A percentile compares a stretch with the other conserved stretches of the same genome.
Evolutionary conservation across 768 basidiomycete genomes (phyloP).

Genomic region (Exidia glandulosa): DNA sequence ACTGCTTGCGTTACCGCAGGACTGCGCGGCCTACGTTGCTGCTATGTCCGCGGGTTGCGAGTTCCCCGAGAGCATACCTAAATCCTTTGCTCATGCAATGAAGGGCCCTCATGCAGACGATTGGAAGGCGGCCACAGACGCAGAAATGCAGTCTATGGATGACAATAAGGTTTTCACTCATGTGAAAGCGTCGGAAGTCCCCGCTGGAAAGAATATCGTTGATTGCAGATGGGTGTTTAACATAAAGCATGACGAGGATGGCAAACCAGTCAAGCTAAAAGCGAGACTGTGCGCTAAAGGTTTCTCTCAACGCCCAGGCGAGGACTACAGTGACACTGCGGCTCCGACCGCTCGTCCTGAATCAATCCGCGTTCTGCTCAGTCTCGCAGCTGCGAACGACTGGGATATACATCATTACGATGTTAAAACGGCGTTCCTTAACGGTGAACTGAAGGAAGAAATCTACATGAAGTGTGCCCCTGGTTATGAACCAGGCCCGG

Average conservation of each 20-base stretch:
- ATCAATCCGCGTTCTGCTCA: not conserved
- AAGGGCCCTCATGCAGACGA: not conserved
- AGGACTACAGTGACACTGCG: not conserved
- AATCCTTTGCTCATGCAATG: not conserved
- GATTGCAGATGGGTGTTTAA: not conserved
- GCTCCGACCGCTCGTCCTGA: not conserved
- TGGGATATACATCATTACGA: constrained; percentile 1
- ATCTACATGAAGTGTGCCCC: constrained; percentile 1
- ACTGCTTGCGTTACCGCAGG: too few relatives aligned
- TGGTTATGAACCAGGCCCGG: not conserved
- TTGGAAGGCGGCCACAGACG: not conserved
- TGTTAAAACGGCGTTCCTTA: constrained; percentile 4
- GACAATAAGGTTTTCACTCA: not conserved
- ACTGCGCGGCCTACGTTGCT: not conserved
- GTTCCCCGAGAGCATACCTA: not conserved
- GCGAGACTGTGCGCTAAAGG: not conserved
- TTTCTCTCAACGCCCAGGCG: not conserved
- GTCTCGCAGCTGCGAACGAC: not conserved
- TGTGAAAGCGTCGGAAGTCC: not conserved
- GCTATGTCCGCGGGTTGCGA: not conserved
- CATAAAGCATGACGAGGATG: not conserved
- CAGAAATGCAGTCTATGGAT: not conserved
- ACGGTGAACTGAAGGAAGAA: constrained; percentile 1
- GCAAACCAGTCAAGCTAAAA: not conserved
- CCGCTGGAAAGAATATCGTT: not conserved